Base-by-base conservation (phyloP, 768 basidiomycete species). In the Mycena amicta region DNA sequence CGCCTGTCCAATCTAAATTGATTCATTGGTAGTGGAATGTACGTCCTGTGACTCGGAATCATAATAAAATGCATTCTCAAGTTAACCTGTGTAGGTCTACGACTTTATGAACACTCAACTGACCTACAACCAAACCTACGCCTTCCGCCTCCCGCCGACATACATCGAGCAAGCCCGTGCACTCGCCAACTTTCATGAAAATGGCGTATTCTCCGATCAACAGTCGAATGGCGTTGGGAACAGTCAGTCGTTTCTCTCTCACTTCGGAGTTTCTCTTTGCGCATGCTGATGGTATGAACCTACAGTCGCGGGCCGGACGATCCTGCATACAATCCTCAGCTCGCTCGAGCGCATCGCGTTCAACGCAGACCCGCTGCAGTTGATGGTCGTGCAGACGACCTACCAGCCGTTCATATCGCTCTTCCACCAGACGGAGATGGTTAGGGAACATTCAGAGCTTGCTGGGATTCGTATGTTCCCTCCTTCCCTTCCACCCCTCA, bases 401-500 rank as follows among this genome's bases (percentile, higher is more conserved):
- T 95, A 95, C 79, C 93, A 94, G 72, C 88, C 93, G 15, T 92
- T 95, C 83, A 87, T 94, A 67, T 93, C 91, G 3, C 80, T 95
- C 72, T 89, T 95, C 83, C 84, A 87, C 69, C 83, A 89, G 72
- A 84, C 90, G 20, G 89, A 88, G 56, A 74, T 88, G 55, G 64
- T 73, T 63, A 75, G 82, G 60, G 73, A 80, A 26, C 73, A 85
- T 68, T 87, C 89, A 1, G 81, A 87, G 53, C 71, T 88, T 62
- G 72, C 75, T 50, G 84, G 78, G 40, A 82, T 92, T 61, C 88
- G 89, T 91, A 68, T 69, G 89, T 83, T 13, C 25, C 12, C 28
- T 20, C 41, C 33, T 43, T 13, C 49, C 25, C 5, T 22, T 37
- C 1, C 45, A 13, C 61, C 23, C 46, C 39, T 5, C 18, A n/a